Percentiles rank a stretch among this genome's conserved stretches.
These are phyloP conservation scores for Turritis glabra DNA, from an alignment of 345 rosid genomes.

Conservation along the genomic window DNA sequence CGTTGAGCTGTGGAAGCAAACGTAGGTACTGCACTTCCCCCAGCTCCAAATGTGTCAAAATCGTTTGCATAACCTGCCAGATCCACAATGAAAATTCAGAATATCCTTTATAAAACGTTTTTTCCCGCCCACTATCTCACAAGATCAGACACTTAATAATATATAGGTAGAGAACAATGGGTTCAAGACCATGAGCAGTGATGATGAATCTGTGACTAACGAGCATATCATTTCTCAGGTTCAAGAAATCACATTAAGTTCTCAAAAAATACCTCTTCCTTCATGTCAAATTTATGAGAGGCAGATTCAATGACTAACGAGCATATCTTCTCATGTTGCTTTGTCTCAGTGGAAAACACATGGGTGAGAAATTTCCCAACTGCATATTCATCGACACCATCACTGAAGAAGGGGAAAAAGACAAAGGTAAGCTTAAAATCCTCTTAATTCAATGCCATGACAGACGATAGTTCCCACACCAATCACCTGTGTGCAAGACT, in stretches of 20 bases:
- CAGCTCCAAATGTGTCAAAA: slow-evolving; percentile 87
- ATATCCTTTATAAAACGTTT: background rate
- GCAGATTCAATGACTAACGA: slow-evolving; percentile 77
- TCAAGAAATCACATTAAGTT: slow-evolving; percentile 12
- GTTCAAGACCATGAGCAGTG: too few species aligned
- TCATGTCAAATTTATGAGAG: slow-evolving; percentile 79
- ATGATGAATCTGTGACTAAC: too few species aligned
- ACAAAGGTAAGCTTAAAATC: slow-evolving; percentile 7
- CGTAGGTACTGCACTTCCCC: slow-evolving; percentile 80
- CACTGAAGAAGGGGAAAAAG: slow-evolving; percentile 52
- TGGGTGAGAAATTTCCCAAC: slow-evolving; percentile 78
- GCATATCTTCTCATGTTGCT: slow-evolving; percentile 50
- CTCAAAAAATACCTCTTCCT: slow-evolving; percentile 71
- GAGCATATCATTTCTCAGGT: too few species aligned
- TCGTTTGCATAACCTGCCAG: slow-evolving; percentile 87
- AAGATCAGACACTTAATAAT: slow-evolving; percentile 7
- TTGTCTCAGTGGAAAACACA: slow-evolving; percentile 55
- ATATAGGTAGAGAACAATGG: slow-evolving; percentile 2
- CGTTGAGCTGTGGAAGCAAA: slow-evolving; percentile 69
- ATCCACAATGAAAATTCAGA: slow-evolving; percentile 22
- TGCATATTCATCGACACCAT: slow-evolving; percentile 92
- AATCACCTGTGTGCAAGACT: slow-evolving; percentile 86
- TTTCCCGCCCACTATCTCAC: slow-evolving; percentile 12
- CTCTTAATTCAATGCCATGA: slow-evolving; percentile 5
- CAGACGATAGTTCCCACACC: slow-evolving; percentile 19